Base-by-base conservation (phyloP, 129 eudicot genomes). In the Rutidosis leptorrhynchoides region DNA sequence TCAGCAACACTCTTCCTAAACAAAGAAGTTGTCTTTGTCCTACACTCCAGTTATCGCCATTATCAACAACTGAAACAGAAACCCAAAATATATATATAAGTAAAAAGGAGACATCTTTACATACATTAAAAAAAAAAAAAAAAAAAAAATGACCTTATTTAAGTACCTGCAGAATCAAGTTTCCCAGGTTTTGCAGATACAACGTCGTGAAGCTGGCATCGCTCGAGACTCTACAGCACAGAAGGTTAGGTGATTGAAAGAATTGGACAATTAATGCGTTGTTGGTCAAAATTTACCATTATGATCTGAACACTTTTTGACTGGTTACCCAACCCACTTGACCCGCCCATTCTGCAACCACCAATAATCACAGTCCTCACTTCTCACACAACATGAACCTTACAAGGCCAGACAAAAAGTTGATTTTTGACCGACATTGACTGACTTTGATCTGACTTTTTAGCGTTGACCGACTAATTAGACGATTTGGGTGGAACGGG, bases 21-120 rank as follows among this genome's bases (percentile, higher is more conserved):
- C 99, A 94, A 8, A 94, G 88, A 45, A 94, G 99, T 54, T 94
- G 99, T 64, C 99, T 79, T 28, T 76, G 80, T 70, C 80, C 80
- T 25, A 76, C 76, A 9, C 80, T 76, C 80, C 80, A 76, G 0
- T 76, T 76, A 61, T 76, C 76, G 1, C 80, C 80, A 32, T 70
- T 76, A 69, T 76, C 80, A n/a, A 69, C 67, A 54, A 76, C 80
- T 76, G 17, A 3, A 42, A 15, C 42, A 12, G 8, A 40, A 19
- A 57, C 12, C 10, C 45, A 0, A 19, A 54, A 40, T 1, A 27
- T 10, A 33, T 59, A 48, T 10, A 33, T 59, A 48, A 64, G 9
- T 8, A 16, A 46, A 56, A 25, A 40, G 10, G 3, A 16, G 26
- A 3, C 11, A 3, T 52, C 32, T 67, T 53, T 15, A 9, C 10